Evolutionary conservation across 129 eudicot genomes (phyloP).

Genomic region (Arctium lappa): DNA sequence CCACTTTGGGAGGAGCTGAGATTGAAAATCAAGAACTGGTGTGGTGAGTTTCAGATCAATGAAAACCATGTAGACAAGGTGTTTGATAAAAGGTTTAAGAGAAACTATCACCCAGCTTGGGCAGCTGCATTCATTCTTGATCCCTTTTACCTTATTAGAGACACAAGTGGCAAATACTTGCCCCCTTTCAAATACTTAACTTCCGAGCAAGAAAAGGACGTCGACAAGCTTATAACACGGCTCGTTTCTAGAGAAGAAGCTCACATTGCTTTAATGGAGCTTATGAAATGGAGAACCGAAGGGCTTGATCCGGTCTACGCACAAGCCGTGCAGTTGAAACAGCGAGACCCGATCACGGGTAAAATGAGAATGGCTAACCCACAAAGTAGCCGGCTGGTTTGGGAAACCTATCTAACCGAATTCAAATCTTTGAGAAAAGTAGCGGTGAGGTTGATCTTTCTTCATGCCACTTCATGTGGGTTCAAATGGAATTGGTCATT

Average conservation of each 20-base stretch:
- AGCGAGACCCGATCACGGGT: conserved; percentile 66
- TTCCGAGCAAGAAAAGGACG: conserved; percentile 80
- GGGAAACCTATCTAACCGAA: conserved; percentile 86
- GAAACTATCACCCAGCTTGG: conserved; percentile 92
- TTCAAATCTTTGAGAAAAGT: conserved; percentile 74
- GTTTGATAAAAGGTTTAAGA: conserved; percentile 61
- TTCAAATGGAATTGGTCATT: conserved; percentile 57
- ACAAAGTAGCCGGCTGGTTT: conserved; percentile 80
- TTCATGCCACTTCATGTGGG: conserved; percentile 79
- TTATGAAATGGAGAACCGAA: conserved; percentile 94
- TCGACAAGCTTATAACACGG: conserved; percentile 69
- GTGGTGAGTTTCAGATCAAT: conserved; percentile 51
- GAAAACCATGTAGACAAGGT: conserved; percentile 56
- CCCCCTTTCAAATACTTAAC: conserved; percentile 82
- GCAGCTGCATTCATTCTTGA: conserved; percentile 89
- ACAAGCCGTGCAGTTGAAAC: conserved; percentile 87
- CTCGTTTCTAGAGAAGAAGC: conserved; percentile 85
- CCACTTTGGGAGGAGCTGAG: conserved; percentile 85
- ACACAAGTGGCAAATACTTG: conserved; percentile 73
- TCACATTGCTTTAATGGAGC: conserved; percentile 81
- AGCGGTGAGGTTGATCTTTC: conserved; percentile 80
- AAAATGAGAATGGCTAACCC: conserved; percentile 84
- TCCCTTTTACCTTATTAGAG: conserved; percentile 70
- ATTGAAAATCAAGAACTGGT: conserved; percentile 65
- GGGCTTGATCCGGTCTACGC: conserved; percentile 91